Evolutionary conservation across 169 alveolate species (phyloP), one percentile per base, ranked within the genome.

Genomic region (Blepharisma undulans): DNA sequence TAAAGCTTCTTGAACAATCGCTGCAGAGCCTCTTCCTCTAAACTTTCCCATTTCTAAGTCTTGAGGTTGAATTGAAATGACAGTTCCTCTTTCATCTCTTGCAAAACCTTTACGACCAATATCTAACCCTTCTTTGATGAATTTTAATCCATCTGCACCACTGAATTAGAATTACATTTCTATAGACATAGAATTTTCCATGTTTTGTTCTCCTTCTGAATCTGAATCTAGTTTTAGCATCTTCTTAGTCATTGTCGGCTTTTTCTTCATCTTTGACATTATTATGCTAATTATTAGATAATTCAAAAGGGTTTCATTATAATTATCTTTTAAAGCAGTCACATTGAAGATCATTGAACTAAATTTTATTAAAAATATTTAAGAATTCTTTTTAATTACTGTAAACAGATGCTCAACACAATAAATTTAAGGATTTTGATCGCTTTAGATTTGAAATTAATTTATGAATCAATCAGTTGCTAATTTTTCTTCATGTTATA

Each of bases 111-210:
- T 87, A 74, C 34, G n/a, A 19, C 87, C 76, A 21, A 88, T 32
- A 74, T 88, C 87, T 8, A 88, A n/a, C n/a, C 25, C 80, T n/a
- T 66, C 12, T 86, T 72, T 86, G 32, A 21, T 14, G n/a, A 86
- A 86, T 25, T 85, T 84, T 25, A 86, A 85, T 14, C 33, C 91
- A 16, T 72, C 91, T 59, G 33, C 10, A 10, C 77, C 25, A 27
- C 86, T 78, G 30, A 78, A 61, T 78, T 12, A 21, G 19, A 22
- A 78, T 78, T 82, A 71, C 84, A 86, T 71, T 27, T 86, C 91
- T 61, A 86, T 66, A 25, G 91, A 86, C 18, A 86, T 25, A 32
- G 91, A 86, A 61, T 86, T 85, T 66, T 86, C 91, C n/a, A n/a
- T n/a, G n/a, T n/a, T n/a, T n/a, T n/a, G n/a, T 27, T 86, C 91